Conservation (phyloP, 1,139 yeast genomes). For the Yamadazyma pseudoaaseri region DNA sequence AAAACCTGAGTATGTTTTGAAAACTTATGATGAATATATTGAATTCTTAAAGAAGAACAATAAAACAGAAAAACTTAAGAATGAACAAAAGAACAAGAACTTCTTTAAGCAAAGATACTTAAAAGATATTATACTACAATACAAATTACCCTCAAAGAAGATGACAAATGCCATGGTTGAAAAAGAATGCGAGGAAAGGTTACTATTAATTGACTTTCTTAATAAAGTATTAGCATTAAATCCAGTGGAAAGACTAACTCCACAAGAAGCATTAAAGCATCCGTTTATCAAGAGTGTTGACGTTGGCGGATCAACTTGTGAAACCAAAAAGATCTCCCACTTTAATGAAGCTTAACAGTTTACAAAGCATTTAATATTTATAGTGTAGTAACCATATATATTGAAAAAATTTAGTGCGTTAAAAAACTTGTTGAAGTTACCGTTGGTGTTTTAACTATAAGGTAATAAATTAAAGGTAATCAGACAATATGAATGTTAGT, state of each 20-base stretch:
- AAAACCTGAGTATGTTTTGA: conserved; percentile 32
- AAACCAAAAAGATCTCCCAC: conserved; percentile 1
- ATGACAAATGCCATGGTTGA: conserved; percentile 66
- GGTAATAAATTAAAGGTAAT: not conserved
- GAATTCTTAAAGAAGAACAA: conserved; percentile 30
- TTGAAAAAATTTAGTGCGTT: not conserved
- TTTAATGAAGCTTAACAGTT: conserved; percentile 7
- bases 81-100: conserved; percentile 80
- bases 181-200: conserved; percentile 71
- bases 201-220: conserved; percentile 73
- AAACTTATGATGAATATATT: conserved; percentile 38
- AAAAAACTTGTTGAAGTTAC: not conserved
- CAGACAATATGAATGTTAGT: conserved; percentile 68
- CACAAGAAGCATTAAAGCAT: conserved; percentile 90
- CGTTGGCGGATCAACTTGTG: not conserved
- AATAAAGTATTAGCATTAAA: conserved; percentile 76
- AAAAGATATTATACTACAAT: conserved; percentile 73
- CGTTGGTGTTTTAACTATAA: not conserved
- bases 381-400: not conserved
- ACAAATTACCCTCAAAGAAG: conserved; percentile 67
- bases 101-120: conserved; percentile 77
- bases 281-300: conserved; percentile 62
- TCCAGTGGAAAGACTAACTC: conserved; percentile 94
- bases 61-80: conserved; percentile 47
- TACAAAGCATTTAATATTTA: too few species aligned